Conservation (phyloP, 2,329 filamentous ascomycete genomes). For the Arthrobotrys pseudoclavata region DNA sequence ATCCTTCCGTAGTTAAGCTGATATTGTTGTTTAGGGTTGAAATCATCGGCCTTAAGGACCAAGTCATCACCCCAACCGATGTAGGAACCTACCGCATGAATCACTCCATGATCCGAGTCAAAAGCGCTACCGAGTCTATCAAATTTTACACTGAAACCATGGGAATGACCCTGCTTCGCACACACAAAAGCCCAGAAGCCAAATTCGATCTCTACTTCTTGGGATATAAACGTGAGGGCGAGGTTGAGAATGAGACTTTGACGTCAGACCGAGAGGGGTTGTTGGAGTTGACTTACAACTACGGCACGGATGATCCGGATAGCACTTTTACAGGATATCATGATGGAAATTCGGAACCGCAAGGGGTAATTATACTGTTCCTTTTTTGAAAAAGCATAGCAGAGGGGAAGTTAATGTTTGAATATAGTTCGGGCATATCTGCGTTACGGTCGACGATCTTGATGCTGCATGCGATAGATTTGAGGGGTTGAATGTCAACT, state of each 20-base stretch:
- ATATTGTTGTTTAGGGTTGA: constrained; percentile 74
- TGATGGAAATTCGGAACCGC: constrained; percentile 89
- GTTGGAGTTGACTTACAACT: constrained; percentile 75
- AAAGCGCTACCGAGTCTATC: constrained; percentile 80
- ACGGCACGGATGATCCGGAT: constrained; percentile 84
- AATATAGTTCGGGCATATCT: constrained; percentile 61
- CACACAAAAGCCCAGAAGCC: constrained; percentile 76
- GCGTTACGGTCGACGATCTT: constrained; percentile 85
- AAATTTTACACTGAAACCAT: constrained; percentile 87
- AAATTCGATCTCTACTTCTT: constrained; percentile 95
- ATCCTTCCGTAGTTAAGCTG: constrained; percentile 63
- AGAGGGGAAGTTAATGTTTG: neutral
- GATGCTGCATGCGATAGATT: constrained; percentile 88
- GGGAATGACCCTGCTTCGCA: constrained; percentile 87
- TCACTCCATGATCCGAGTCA: constrained; percentile 95
- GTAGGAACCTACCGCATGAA: constrained; percentile 82
- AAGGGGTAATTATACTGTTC: constrained; percentile 81
- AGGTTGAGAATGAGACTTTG: constrained; percentile 72
- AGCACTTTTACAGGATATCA: constrained; percentile 83
- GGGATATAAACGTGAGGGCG: constrained; percentile 76
- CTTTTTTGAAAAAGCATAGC: constrained; percentile 65
- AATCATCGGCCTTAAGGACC: constrained; percentile 81
- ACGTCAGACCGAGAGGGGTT: constrained; percentile 82
- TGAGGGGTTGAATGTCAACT: constrained; percentile 83
- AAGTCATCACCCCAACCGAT: constrained; percentile 79